phyloP scores from a whole-genome alignment of 2,329 filamentous ascomycete species.

The Pochonia chlamydosporia region DNA sequence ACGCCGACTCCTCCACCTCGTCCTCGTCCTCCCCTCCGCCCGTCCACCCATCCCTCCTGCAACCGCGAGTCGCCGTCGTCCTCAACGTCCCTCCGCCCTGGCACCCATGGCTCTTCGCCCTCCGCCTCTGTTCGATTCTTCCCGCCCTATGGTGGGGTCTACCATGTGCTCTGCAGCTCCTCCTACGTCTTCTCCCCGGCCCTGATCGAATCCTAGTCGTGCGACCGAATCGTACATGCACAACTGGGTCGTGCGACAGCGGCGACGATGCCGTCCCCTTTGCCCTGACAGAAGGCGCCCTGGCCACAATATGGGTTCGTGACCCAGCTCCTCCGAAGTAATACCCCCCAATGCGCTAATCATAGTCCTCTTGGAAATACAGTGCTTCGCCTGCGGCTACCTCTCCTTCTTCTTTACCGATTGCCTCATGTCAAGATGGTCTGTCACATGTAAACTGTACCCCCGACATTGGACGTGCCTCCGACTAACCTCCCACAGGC shows the following conservation, averaged over 20 bases:
- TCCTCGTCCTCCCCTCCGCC: conserved; percentile 2
- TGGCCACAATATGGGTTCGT: conserved; percentile 70
- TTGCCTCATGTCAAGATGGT: conserved; percentile 81
- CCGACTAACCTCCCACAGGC: conserved; percentile 42
- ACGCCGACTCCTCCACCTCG: not conserved
- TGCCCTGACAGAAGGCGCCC: conserved; percentile 58
- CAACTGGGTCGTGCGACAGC: conserved; percentile 1
- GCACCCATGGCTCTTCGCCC: conserved; percentile 67
- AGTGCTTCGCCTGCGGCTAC: conserved; percentile 74
- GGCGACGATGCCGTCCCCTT: conserved; percentile 23
- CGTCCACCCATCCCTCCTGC: conserved; percentile 45
- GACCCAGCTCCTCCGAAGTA: not conserved
- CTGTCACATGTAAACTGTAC: conserved; percentile 17
- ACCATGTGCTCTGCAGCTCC: conserved; percentile 61
- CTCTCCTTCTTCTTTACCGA: conserved; percentile 80
- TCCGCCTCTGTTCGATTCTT: conserved; percentile 64
- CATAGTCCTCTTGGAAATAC: conserved; percentile 3
- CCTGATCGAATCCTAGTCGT: conserved; percentile 23
- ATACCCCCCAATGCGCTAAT: not conserved
- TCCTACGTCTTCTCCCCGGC: conserved; percentile 53
- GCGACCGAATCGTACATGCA: conserved; percentile 12
- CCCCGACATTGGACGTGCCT: not conserved
- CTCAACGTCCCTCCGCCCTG: conserved; percentile 67
- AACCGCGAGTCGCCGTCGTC: conserved; percentile 73
- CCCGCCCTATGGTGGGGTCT: conserved; percentile 69